These are phyloP conservation scores for Exophiala spinifera DNA, from an alignment of 2,329 filamentous ascomycete genomes.

Conservation along the genomic window DNA sequence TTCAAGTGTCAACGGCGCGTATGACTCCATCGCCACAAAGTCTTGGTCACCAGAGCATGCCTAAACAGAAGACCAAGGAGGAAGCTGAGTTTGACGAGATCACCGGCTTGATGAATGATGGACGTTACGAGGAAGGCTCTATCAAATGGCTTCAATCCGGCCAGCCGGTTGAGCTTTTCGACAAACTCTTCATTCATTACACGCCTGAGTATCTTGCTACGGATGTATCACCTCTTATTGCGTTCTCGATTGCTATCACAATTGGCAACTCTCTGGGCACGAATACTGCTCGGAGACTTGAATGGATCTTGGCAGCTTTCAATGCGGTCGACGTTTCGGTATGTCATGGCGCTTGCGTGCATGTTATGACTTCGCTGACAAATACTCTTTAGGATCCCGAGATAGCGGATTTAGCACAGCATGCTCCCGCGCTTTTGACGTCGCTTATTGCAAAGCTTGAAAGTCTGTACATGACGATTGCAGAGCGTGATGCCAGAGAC, in stretches of 20 bases:
- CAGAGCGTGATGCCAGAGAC: constrained; percentile 51
- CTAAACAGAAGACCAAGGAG: constrained; percentile 30
- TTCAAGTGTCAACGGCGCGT: constrained; percentile 21
- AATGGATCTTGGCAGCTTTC: constrained; percentile 58
- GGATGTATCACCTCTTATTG: constrained; percentile 55
- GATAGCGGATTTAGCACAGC: constrained; percentile 26
- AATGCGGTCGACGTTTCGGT: constrained; percentile 53
- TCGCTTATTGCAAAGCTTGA: constrained; percentile 55
- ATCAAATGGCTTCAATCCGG: constrained; percentile 61
- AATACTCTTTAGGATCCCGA: constrained; percentile 26
- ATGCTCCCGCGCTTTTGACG: constrained; percentile 26
- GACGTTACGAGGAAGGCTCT: constrained; percentile 44
- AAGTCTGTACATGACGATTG: constrained; percentile 48
- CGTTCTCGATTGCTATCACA: constrained; percentile 61
- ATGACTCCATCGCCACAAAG: constrained; percentile 28
- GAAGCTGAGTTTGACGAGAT: constrained; percentile 44
- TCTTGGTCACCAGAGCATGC: constrained; percentile 16
- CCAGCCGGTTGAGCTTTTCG: constrained; percentile 59
- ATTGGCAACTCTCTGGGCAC: constrained; percentile 56
- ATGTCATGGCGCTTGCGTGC: constrained; percentile 30
- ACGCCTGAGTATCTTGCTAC: constrained; percentile 54
- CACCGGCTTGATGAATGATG: constrained; percentile 38
- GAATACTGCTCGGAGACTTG: constrained; percentile 53
- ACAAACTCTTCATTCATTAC: constrained; percentile 57
- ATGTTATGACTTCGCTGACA: constrained; percentile 4